A percentile compares a stretch with the other conserved stretches of the same genome.
Evolutionary conservation across 441 rosid genomes (phyloP).

Genomic region (Raphanus hybrid): DNA sequence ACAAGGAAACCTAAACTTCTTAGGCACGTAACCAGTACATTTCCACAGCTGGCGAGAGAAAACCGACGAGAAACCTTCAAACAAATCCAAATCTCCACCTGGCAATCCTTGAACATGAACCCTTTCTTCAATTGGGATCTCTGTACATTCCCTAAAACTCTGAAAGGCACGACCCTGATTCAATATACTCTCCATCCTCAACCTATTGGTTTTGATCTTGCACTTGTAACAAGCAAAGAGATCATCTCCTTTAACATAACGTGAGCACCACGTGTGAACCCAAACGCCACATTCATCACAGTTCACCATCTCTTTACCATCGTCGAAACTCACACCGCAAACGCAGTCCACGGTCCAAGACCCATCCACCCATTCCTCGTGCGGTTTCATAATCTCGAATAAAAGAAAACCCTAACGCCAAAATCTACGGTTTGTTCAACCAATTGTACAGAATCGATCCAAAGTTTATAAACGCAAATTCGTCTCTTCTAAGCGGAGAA

Average conservation of each 20-base stretch:
- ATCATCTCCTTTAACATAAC: slow-evolving; percentile 83
- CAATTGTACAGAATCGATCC: slow-evolving; percentile 1
- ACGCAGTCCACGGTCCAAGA: slow-evolving; percentile 96
- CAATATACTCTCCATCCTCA: slow-evolving; percentile 55
- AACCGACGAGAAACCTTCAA: slow-evolving; percentile 65
- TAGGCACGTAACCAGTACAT: slow-evolving; percentile 84
- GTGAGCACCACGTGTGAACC: slow-evolving; percentile 96
- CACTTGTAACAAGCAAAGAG: slow-evolving; percentile 86
- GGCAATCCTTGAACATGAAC: slow-evolving; percentile 95
- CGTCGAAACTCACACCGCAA: slow-evolving; percentile 86
- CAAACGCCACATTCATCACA: slow-evolving; percentile 98
- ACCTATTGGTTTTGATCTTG: slow-evolving; percentile 59
- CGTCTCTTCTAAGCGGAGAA: background rate
- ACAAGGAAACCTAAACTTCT: slow-evolving; percentile 60
- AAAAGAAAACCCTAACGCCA: background rate
- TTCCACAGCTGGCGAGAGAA: slow-evolving; percentile 83
- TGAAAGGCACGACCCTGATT: slow-evolving; percentile 32
- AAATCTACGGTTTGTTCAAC: too few species aligned
- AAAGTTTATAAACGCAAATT: too few species aligned
- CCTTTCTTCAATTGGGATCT: slow-evolving; percentile 78
- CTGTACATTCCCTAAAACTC: slow-evolving; percentile 51
- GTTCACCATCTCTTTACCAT: slow-evolving; percentile 98
- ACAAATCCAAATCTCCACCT: slow-evolving; percentile 81
- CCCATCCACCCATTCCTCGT: slow-evolving; percentile 91
- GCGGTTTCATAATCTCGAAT: slow-evolving; percentile 49